Evolutionary conservation across 2,329 filamentous ascomycete genomes (phyloP).

Genomic region (Fusarium buxicola): DNA sequence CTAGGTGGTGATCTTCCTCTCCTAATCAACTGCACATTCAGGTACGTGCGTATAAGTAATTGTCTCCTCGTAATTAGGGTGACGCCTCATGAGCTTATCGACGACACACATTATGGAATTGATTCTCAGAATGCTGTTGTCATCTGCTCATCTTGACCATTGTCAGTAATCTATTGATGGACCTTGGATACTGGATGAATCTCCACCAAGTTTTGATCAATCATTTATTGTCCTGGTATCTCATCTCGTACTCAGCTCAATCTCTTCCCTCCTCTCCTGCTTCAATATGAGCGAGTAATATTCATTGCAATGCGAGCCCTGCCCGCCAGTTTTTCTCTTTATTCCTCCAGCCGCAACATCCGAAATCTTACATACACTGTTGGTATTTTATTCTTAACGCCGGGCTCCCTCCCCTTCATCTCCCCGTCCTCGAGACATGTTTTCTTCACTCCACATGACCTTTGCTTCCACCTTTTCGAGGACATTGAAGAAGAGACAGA

Average conservation of each 20-base stretch:
- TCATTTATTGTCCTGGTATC: constrained; percentile 26
- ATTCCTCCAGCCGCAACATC: constrained; percentile 28
- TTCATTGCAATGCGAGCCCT: constrained; percentile 24
- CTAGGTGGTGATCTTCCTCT: not conserved
- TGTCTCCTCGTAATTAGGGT: too few species aligned
- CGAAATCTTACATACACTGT: constrained; percentile 45
- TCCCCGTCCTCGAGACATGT: constrained; percentile 22
- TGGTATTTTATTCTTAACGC: constrained; percentile 48
- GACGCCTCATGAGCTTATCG: too few species aligned
- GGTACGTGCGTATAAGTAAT: too few species aligned
- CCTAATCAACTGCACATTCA: too few species aligned
- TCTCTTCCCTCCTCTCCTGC: constrained; percentile 20
- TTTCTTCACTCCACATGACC: constrained; percentile 16
- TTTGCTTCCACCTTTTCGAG: constrained; percentile 17
- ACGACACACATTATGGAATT: too few species aligned
- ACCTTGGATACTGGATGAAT: not conserved
- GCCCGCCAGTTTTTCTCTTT: constrained; percentile 22
- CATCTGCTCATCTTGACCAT: too few species aligned
- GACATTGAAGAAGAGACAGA: constrained; percentile 31
- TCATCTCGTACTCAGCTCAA: constrained; percentile 24
- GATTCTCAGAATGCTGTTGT: too few species aligned
- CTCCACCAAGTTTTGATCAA: constrained; percentile 1
- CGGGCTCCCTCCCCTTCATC: constrained; percentile 37
- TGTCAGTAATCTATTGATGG: too few species aligned
- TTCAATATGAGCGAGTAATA: constrained; percentile 25